Percentiles rank a stretch among this genome's conserved stretches.
phyloP scores from a whole-genome alignment of 805 yeast species.

The Teunomyces tritomae region DNA sequence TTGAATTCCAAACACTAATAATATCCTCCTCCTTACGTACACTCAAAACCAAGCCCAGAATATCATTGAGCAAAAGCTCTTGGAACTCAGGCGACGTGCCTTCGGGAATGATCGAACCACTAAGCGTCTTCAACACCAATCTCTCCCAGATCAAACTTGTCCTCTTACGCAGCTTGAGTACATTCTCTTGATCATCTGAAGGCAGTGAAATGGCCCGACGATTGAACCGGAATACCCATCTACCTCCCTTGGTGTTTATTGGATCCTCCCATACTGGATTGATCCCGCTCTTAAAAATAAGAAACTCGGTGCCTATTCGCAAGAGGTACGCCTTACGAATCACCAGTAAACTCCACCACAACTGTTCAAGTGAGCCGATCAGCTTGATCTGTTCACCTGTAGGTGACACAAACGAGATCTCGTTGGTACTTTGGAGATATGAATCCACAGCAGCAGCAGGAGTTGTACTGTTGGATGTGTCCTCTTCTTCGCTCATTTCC shows the following conservation, averaged over 20 bases:
- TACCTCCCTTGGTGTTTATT: conserved; percentile 55
- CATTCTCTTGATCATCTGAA: conserved; percentile 15
- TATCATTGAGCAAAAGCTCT: conserved; percentile 44
- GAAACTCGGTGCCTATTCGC: conserved; percentile 49
- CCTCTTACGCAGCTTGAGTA: conserved; percentile 28
- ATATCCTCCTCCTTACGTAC: conserved; percentile 59
- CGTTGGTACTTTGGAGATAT: conserved; percentile 46
- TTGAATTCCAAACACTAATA: conserved; percentile 61
- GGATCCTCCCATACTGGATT: conserved; percentile 72
- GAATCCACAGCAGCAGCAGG: conserved; percentile 35
- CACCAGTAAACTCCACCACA: conserved; percentile 45
- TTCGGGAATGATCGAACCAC: conserved; percentile 49
- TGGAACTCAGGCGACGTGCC: conserved; percentile 31
- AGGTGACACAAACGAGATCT: conserved; percentile 26
- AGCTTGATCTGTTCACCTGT: conserved; percentile 16
- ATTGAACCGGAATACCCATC: conserved; percentile 57
- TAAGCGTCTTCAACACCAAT: conserved; percentile 47
- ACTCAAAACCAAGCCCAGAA: conserved; percentile 59
- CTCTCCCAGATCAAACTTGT: conserved; percentile 54
- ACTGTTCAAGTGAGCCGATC: conserved; percentile 51
- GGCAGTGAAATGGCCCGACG: conserved; percentile 22
- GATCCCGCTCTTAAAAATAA: conserved; percentile 56
- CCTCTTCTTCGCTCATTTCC: conserved; percentile 12
- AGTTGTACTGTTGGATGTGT: conserved; percentile 9
- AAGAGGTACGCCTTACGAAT: conserved; percentile 40